phyloP scores from a whole-genome alignment of 2,329 filamentous ascomycete genomes.

The Elsinoe perseae region DNA sequence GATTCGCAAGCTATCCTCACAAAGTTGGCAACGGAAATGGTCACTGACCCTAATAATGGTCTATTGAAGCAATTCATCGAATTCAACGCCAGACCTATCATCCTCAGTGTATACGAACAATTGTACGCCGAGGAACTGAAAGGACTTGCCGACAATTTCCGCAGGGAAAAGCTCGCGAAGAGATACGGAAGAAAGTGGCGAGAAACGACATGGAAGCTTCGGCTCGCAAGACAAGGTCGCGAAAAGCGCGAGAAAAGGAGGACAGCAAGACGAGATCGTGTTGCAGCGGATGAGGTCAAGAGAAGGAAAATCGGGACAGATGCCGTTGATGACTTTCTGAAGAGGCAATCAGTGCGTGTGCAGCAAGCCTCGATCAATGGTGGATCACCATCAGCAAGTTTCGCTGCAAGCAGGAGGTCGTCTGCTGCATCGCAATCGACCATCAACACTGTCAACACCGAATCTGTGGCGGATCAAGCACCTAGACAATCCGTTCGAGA shows the following conservation, averaged over 20 bases:
- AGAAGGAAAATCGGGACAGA: slow-evolving; percentile 22
- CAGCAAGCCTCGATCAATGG: slow-evolving; percentile 21
- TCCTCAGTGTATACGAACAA: slow-evolving; percentile 29
- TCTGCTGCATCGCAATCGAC: neutral
- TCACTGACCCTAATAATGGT: slow-evolving; percentile 34
- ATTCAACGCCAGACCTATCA: slow-evolving; percentile 30
- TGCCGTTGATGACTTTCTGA: slow-evolving; percentile 19
- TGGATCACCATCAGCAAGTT: slow-evolving; percentile 5
- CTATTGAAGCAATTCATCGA: slow-evolving; percentile 40
- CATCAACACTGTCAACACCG: neutral
- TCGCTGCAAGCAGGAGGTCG: slow-evolving; percentile 15
- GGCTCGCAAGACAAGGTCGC: slow-evolving; percentile 30
- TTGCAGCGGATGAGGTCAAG: slow-evolving; percentile 21
- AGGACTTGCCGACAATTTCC: slow-evolving; percentile 27
- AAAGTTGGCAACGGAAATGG: slow-evolving; percentile 32
- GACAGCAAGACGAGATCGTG: slow-evolving; percentile 16
- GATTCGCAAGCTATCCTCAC: slow-evolving; percentile 27
- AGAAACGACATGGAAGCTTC: slow-evolving; percentile 29
- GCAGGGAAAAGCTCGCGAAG: slow-evolving; percentile 26
- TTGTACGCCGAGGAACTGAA: slow-evolving; percentile 27
- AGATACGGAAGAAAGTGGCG: slow-evolving; percentile 35
- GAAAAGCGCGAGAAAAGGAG: slow-evolving; percentile 28
- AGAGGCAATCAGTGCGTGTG: slow-evolving; percentile 22
- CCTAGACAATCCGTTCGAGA: neutral
- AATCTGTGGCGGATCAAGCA: neutral